Conservation (phyloP, 2,329 filamentous ascomycete species). For the Tolypocladium paradoxum region DNA sequence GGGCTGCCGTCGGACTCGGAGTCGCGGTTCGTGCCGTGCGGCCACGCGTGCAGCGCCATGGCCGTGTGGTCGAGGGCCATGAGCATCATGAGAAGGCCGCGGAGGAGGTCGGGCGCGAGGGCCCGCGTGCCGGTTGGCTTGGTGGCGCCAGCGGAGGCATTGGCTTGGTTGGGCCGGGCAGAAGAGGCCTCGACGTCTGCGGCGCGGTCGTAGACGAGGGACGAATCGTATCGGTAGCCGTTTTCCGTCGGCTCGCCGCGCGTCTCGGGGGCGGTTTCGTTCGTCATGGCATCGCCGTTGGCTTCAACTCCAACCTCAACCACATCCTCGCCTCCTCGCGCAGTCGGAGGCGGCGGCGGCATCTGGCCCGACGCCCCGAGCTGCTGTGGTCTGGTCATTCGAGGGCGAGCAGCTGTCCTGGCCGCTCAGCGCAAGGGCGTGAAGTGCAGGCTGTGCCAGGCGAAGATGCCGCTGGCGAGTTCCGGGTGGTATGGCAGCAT, state of each 20-base stretch:
- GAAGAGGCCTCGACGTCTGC: not conserved
- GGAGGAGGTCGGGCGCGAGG: conserved; percentile 32
- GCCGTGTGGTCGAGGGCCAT: conserved; percentile 34
- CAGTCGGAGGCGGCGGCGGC: not conserved
- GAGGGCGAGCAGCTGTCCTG: not conserved
- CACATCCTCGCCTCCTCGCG: not conserved
- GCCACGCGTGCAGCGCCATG: conserved; percentile 28
- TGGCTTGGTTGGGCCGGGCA: not conserved
- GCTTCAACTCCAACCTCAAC: not conserved
- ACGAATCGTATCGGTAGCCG: conserved; percentile 8
- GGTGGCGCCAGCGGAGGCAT: not conserved
- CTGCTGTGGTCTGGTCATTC: not conserved
- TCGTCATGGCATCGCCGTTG: not conserved
- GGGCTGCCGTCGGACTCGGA: conserved; percentile 24
- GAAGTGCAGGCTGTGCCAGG: not conserved
- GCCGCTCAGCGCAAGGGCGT: not conserved
- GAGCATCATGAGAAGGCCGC: conserved; percentile 31
- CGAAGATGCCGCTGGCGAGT: not conserved
- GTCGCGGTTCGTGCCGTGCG: conserved; percentile 26
- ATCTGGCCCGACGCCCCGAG: not conserved
- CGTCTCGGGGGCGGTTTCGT: not conserved
- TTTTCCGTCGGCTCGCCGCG: conserved; percentile 1
- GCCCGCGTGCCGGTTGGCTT: conserved; percentile 14
- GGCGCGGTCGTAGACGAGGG: conserved; percentile 3
- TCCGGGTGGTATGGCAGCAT: not conserved